A percentile compares a stretch with the other conserved stretches of the same genome.
These are phyloP conservation scores for Fusarium sp. DNA, from an alignment of 2,329 filamentous ascomycete genomes.

Conservation along the genomic window DNA sequence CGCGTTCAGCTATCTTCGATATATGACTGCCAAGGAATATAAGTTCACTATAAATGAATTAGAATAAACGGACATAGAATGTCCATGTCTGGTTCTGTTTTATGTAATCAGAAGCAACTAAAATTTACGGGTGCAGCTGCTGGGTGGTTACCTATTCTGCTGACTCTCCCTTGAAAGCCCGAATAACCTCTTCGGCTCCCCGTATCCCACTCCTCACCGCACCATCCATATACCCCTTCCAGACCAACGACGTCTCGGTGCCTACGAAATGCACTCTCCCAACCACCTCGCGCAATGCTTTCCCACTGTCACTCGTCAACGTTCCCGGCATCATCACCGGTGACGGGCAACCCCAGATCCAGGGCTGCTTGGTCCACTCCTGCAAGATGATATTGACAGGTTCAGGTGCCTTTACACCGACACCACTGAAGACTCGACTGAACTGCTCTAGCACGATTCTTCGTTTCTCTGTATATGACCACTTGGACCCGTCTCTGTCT, in stretches of 20 bases:
- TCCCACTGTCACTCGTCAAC: constrained; percentile 10
- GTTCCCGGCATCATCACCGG: constrained; percentile 32
- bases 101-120: not conserved
- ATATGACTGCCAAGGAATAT: not conserved
- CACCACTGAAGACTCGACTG: constrained; percentile 11
- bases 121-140: not conserved
- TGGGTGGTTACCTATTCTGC: not conserved
- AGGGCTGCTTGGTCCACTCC: constrained; percentile 32
- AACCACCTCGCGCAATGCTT: constrained; percentile 43
- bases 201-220: constrained; percentile 33
- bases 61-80: not conserved
- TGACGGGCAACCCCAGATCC: constrained; percentile 22
- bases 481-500: constrained; percentile 33
- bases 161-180: constrained; percentile 2
- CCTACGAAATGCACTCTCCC: constrained; percentile 42
- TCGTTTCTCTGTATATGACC: constrained; percentile 1
- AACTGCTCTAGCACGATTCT: constrained; percentile 5
- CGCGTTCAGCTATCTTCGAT: constrained; percentile 10
- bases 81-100: no score
- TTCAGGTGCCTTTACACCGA: constrained; percentile 12
- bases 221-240: constrained; percentile 44
- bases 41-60: not conserved
- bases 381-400: constrained; percentile 30
- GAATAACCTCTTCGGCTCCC: constrained; percentile 29
- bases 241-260: constrained; percentile 35